Percentiles rank a stretch among this genome's conserved stretches.
Conservation (phyloP, 208 protist species). For the Trypanosoma scelopori region DNA sequence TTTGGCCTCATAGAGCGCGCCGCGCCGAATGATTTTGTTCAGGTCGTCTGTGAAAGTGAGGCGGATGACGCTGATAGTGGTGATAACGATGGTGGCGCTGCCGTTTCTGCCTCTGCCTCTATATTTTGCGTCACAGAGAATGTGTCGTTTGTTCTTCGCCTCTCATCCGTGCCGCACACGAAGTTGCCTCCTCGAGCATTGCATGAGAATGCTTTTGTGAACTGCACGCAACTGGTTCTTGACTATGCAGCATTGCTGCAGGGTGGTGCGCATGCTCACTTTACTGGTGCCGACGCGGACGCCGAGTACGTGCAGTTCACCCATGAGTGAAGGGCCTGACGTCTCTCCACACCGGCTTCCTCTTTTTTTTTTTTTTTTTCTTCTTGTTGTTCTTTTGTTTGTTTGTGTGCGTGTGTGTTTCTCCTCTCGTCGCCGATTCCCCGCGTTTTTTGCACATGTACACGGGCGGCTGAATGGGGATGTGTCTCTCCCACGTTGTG, state of each 20-base stretch:
- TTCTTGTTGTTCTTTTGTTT: slow-evolving; percentile 27
- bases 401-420: slow-evolving; percentile 13
- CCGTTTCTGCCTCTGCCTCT: neutral
- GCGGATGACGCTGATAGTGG: neutral
- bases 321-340: slow-evolving; percentile 4
- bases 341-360: slow-evolving; percentile 18
- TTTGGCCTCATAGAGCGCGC: slow-evolving; percentile 29
- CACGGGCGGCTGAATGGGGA: too few species aligned
- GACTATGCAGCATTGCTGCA: slow-evolving; percentile 14
- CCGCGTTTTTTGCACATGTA: slow-evolving; percentile 7
- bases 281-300: slow-evolving; percentile 7
- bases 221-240: slow-evolving; percentile 16
- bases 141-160: slow-evolving; percentile 21
- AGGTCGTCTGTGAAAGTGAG: slow-evolving; percentile 11
- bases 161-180: slow-evolving; percentile 21
- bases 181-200: neutral
- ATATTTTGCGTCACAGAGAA: slow-evolving; percentile 9
- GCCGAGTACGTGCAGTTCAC: slow-evolving; percentile 23
- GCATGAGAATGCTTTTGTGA: slow-evolving; percentile 11
- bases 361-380: slow-evolving; percentile 28
- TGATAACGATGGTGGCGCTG: neutral
- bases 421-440: neutral
- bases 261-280: slow-evolving; percentile 3
- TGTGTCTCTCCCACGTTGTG: neutral
- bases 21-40: slow-evolving; percentile 19